phyloP scores from a whole-genome alignment of 2,329 filamentous ascomycete genomes.

The Drechmeria coniospora region DNA sequence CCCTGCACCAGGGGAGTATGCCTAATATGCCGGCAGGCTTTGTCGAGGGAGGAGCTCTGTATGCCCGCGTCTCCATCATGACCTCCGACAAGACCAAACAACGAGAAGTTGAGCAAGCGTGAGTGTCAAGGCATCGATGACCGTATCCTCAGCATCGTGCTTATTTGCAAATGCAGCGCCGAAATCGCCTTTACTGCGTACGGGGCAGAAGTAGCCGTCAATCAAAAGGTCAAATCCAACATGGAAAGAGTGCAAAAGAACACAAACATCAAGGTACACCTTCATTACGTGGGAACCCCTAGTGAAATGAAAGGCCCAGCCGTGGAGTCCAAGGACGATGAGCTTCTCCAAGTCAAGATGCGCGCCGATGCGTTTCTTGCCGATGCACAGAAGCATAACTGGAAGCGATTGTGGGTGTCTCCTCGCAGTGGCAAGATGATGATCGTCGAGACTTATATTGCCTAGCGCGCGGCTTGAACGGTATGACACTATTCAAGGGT shows the following conservation, averaged over 20 bases:
- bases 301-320: neutral
- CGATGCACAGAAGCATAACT: constrained; percentile 1
- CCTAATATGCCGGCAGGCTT: too few relatives aligned
- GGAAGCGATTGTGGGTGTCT: constrained; percentile 2
- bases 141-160: too few relatives aligned
- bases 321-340: neutral
- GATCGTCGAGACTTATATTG: neutral
- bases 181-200: neutral
- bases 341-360: constrained; percentile 1
- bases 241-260: neutral
- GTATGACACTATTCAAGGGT: neutral
- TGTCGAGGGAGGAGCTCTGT: constrained; percentile 1
- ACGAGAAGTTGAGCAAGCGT: neutral
- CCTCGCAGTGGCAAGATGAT: neutral
- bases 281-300: constrained; percentile 1
- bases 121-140: neutral
- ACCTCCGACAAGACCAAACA: neutral
- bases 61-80: constrained; percentile 1
- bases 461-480: neutral
- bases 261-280: neutral
- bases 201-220: neutral
- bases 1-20: too few relatives aligned
- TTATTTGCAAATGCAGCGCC: too few relatives aligned
- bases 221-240: neutral
- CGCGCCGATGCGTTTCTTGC: constrained; percentile 1